Evolutionary conservation across 1,284 basidiomycete genomes (phyloP), one percentile per base, ranked within the genome.

Genomic region (Heterobasidion irregulare): DNA sequence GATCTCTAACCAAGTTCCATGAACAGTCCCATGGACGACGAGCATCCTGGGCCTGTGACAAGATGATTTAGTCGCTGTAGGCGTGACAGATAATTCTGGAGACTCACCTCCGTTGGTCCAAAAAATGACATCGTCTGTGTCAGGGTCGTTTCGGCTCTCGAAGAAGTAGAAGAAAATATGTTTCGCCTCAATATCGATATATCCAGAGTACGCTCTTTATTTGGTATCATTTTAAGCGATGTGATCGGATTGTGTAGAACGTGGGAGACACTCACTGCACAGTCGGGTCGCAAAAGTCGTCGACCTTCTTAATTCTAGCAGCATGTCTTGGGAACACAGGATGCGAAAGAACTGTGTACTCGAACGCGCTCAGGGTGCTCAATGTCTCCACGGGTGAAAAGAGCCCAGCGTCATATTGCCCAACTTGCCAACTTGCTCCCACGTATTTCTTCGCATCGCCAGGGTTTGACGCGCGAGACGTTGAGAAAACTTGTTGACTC

Each of bases 61-160:
- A 18, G 18, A 18, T 18, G 18, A 18, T 18, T 18, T 18, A 46
- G 16, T 26, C 26, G 26, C 26, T 26, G 26, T 26, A 5, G 26
- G 26, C 26, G 6, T 6, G 26, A 26, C 6, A 13, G 16, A 44
- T 4, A 44, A 44, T 13, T 44, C 6, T 26, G 6, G 4, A 26
- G 26, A 26, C 5, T 26, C 26, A 71, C 80, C 83, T 58, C 82
- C 83, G 59, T 82, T 80, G 2, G 82, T 84, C 83, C 83, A 87
- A 57, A 84, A 76, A 35, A 86, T 75, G 6, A 89, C 75, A 57
- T 85, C 83, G 62, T 89, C 84, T 46, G 71, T 79, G 35, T 76
- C 73, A 1, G 88, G 88, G 58, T 87, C 73, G 56, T 70, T 78
- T 55, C 90, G 73, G 54, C 83, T 87, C 68, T 93, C 89, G 69